Base-by-base conservation (phyloP, 1,139 yeast species). In the Scheffersomyces illinoinensis region DNA sequence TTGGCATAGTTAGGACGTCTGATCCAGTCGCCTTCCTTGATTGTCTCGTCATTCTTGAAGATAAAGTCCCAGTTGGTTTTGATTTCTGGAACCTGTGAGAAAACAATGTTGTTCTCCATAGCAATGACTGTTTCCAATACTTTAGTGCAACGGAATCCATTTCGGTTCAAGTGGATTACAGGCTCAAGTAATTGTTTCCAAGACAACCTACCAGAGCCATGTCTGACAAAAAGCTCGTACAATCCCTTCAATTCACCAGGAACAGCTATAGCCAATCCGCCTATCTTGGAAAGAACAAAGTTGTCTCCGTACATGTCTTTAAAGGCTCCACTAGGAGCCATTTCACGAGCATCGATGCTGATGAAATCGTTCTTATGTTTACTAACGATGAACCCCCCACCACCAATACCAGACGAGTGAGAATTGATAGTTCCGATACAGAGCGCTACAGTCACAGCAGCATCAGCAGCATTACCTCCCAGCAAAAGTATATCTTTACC, bases 171-270 rank as follows among this genome's bases (percentile, higher is more conserved):
- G 10, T 85, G 80, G 5, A 88, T 85, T 1, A 93, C 96, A 0
- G 98, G 98, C 63, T 82, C 78, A 21, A 95, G 72, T 58, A 93
- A 76, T 26, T 91, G 86, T n/a, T 71, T 69, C 98, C 98, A 95
- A 1, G 81, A 66, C 17, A 91, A 71, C 8, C 78, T 79, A 0
- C 96, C 96, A 17, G 92, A 87, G 0, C 96, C 92, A 66, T 88
- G 95, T 14, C 71, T 63, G 24, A 72, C 67, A 71, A 76, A 86
- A 47, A 96, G 77, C 54, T 81, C 84, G 67, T 89, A 86, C 24
- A 93, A 76, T 0, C 98, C 98, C 59, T 87, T 88, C 54, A 95
- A 69, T 70, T 95, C 98, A 8, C 98, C 98, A 0, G 98, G 99
- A 12, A 90, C 84, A 0, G 87, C 98, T 19, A 88, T 86, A 0